Base-by-base conservation (phyloP, 2,329 filamentous ascomycete genomes). In the Sporothrix luriei region DNA sequence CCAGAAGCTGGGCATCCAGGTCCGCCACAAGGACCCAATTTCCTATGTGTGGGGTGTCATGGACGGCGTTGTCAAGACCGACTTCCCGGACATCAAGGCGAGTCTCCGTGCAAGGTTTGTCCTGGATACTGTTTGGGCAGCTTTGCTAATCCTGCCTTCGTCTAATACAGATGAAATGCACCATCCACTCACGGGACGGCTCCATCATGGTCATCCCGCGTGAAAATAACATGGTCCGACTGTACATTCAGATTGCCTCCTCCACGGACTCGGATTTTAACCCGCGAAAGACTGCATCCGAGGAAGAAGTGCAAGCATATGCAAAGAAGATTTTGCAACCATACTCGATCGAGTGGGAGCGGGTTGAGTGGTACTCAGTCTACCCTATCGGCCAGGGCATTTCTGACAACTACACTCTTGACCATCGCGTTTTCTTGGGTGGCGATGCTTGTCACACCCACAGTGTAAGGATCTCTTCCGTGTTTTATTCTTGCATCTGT, bases 361-460 rank as follows among this genome's bases (percentile, higher is more conserved):
- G 82, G 7, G 85, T 90, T 1, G 88, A 91, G 74, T 92, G 90
- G 90, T 93, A 87, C 79, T 91, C 90, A 0, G 90, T 90, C 1
- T 93, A 93, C 74, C 89, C 90, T 57, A 91, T 93, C 72, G 90
- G 90, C 10, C 90, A 93, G 77, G 89, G 90, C 0, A 89, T 91
- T 46, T 85, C 90, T 1, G 88, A 90, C 69, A 85, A 83, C 21
- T 90, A 90, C 74, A 90, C 89, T 0, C 78, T 89, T 65, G 85
- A 91, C 71, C 84, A 90, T 73, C 84, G 90, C 66, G 88, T 93
- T 1, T 93, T 93, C 76, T 83, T 93, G 38, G 90, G 88, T 14
- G 91, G 91, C 51, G 91, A 93, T 78, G 90, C 90, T n/a, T 92
- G 89, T 74, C 91, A 93, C 78, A 93, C 90, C 0, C 91, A 92